phyloP scores from a whole-genome alignment of 495 filamentous ascomycete genomes.

The Aspergillus affinis region DNA sequence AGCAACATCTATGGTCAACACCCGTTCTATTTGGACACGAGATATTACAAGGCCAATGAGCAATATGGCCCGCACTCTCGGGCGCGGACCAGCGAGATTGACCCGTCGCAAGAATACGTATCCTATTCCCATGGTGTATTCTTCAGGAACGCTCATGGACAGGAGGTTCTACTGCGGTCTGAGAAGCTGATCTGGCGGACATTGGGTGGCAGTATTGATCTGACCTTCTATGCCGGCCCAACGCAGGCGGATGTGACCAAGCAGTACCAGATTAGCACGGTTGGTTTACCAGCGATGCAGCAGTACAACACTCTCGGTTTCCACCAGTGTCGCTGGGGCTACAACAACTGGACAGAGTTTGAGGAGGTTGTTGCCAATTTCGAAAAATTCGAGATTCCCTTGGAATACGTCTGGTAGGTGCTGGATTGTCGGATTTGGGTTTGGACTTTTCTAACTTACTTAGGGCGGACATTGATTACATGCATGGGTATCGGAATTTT shows the following conservation, averaged over 20 bases:
- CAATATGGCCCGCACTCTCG: conserved; percentile 51
- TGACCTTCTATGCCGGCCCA: conserved; percentile 64
- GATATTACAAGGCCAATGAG: conserved; percentile 59
- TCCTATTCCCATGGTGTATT: conserved; percentile 64
- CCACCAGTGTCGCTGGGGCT: conserved; percentile 68
- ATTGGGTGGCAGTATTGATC: conserved; percentile 60
- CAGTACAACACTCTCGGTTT: conserved; percentile 62
- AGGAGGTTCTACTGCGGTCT: conserved; percentile 67
- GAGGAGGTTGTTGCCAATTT: conserved; percentile 58
- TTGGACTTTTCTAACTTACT: background rate
- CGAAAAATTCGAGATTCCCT: conserved; percentile 58
- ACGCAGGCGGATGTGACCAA: conserved; percentile 55
- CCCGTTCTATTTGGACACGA: conserved; percentile 64
- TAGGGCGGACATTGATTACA: conserved; percentile 61
- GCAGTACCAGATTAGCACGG: conserved; percentile 54
- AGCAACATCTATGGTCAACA: conserved; percentile 62
- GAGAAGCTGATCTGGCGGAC: conserved; percentile 75
- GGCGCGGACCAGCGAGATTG: conserved; percentile 52
- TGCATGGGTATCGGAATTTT: conserved; percentile 59
- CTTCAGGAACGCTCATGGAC: conserved; percentile 66
- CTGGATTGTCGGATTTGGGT: background rate
- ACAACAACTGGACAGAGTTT: conserved; percentile 56
- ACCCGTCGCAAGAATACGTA: conserved; percentile 55
- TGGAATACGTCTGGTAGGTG: conserved; percentile 66
- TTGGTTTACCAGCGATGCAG: conserved; percentile 63